Evolutionary conservation across 1,139 yeast species (phyloP), one percentile per base, ranked within the genome.

Genomic region (Hansenula lynferdii): DNA sequence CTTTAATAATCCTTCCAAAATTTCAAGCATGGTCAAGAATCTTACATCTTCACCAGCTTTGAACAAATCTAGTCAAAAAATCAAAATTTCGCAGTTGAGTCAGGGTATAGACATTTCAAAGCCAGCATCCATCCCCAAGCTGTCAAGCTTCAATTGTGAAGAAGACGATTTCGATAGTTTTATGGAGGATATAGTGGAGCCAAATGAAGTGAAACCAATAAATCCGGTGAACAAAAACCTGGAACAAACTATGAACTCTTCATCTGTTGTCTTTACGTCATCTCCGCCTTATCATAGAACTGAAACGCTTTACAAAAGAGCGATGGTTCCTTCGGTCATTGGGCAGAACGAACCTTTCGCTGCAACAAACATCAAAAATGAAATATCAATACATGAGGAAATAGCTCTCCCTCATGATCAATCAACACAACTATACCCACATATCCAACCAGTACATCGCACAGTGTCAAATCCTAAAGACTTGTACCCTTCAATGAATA

Each of bases 211-310:
- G 21, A 27, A 27, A 17, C 11, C 17, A 16, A 16, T 8, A 15
- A 27, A 3, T 19, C 4, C 18, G 18, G 17, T 6, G 10, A 10
- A 17, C 8, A 10, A 11, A 27, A 27, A 12, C n/a, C 4, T 17
- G 4, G 20, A 14, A 10, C 10, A 20, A 10, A 14, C 12, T 27
- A 10, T 11, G n/a, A 10, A 15, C 16, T 25, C 36, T 1, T 47
- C 50, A 3, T 48, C 54, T 8, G 52, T 45, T 0, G 39, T 43
- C 9, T 54, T 50, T 35, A 45, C 65, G 1, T 56, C 63, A 1
- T 62, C 67, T 2, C 67, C 67, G 2, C 47, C 51, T 7, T 54
- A 50, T 34, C 65, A 61, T 35, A 43, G 51, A 31, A 49, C 51
- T 2, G 64, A 58, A 34, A 58, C 64, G 2, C 31, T 58, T 6